Evolutionary conservation across 1,284 basidiomycete genomes (phyloP).

Genomic region (Rhodotorula glutinis): DNA sequence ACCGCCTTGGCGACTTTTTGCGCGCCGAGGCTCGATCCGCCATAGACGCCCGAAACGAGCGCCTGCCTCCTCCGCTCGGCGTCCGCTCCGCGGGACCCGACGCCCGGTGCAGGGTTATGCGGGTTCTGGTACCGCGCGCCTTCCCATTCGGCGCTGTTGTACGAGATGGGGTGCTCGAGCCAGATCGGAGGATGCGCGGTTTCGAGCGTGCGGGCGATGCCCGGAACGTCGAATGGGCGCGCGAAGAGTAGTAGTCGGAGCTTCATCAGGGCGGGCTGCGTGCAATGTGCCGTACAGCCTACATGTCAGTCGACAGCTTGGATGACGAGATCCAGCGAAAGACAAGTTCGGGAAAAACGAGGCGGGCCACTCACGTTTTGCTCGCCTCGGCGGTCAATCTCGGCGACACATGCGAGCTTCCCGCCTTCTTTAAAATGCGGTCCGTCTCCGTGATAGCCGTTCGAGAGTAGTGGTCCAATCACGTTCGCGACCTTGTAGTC

Average conservation of each 20-base stretch:
- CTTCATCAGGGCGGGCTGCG: conserved; percentile 70
- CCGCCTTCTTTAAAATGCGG: conserved; percentile 55
- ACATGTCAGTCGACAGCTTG: no score
- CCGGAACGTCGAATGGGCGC: conserved; percentile 79
- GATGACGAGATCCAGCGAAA: no score
- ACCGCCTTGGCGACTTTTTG: conserved; percentile 60
- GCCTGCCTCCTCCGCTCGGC: conserved; percentile 32
- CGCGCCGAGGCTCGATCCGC: conserved; percentile 1
- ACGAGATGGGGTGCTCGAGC: conserved; percentile 70
- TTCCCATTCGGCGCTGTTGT: conserved; percentile 60
- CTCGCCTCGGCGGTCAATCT: conserved; percentile 49
- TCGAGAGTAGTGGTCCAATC: conserved; percentile 65
- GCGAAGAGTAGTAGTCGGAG: conserved; percentile 87
- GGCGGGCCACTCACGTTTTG: conserved; percentile 51
- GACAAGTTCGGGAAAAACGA: no score
- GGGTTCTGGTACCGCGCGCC: conserved; percentile 75
- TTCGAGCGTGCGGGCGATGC: conserved; percentile 69
- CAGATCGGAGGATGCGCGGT: conserved; percentile 59
- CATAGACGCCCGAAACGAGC: conserved; percentile 12
- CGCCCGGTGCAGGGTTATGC: conserved; percentile 74
- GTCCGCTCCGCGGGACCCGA: conserved; percentile 50
- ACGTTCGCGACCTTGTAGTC: conserved; percentile 74
- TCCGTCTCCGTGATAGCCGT: conserved; percentile 51
- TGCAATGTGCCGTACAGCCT: no score
- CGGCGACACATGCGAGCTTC: conserved; percentile 75